Evolutionary conservation across 2,329 filamentous ascomycete species (phyloP), one percentile per base, ranked within the genome.

Genomic region (Diaporthe destruens): DNA sequence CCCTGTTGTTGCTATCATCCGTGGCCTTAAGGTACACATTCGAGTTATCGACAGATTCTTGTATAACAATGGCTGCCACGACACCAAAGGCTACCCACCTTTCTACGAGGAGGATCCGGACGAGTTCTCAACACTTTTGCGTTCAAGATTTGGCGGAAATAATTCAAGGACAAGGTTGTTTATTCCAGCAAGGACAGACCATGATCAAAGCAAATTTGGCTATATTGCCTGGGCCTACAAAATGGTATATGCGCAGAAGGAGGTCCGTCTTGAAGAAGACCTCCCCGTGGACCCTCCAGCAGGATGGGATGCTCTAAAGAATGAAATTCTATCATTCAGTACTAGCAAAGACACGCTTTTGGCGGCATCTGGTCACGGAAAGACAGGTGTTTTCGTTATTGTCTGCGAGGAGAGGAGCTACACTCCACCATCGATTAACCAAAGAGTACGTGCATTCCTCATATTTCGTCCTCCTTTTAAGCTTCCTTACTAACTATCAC

Each of bases 151-250:
- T 6, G n/a, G 23, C 6, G 16, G 39, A 3, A 20, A 61, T 1
- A 47, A 61, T 5, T n/a, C 16, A 11, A 44, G 16, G 1, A 29
- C 16, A 3, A 2, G 23, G 3, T 32, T 61, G 18, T 49, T 63
- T 23, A 12, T 63, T 2, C 57, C 25, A 0, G 9, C 25, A 0
- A 47, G 16, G 42, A 32, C 4, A 9, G 18, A 0, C 4, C 25
- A 63, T 47, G 7, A 34, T 23, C 2, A 16, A 32, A 32, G 25
- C 18, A 47, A 49, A 14, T 63, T 63, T 47, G 57, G 57, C 42
- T 63, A 63, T 16, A n/a, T 49, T 34, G 39, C 57, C 25, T 63
- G 39, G 57, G 42, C 25, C 14, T 63, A 63, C 9, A 25, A 49
- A n/a, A 47, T 32, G 42, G 57, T 63, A 12, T 49, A 34, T 32